Conservation (phyloP, 179 eudicot genomes). For the Corrigiola litoralis region DNA sequence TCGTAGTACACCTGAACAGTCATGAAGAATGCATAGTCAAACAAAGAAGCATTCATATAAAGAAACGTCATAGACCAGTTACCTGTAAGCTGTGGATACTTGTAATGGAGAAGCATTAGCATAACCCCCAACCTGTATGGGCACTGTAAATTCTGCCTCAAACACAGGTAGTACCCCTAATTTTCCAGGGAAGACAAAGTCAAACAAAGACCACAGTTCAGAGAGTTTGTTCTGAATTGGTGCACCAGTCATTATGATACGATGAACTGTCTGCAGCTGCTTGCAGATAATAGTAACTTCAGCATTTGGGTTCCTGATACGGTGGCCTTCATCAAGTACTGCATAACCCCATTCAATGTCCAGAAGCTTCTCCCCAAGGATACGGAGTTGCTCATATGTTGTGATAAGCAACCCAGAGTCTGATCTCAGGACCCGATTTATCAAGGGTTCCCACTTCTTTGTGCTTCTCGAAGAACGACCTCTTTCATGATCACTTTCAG, state of each 20-base stretch:
- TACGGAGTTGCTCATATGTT: slow-evolving; percentile 93
- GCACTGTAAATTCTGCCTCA: slow-evolving; percentile 96
- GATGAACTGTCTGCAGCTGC: slow-evolving; percentile 95
- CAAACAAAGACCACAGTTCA: slow-evolving; percentile 97
- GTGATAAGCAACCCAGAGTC: slow-evolving; percentile 87
- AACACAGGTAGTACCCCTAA: slow-evolving; percentile 93
- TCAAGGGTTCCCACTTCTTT: slow-evolving; percentile 77
- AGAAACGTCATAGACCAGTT: slow-evolving; percentile 47
- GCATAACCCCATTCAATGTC: slow-evolving; percentile 98
- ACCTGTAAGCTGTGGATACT: slow-evolving; percentile 99
- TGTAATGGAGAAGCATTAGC: slow-evolving; percentile 96
- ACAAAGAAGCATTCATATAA: background rate
- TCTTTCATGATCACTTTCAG: slow-evolving; percentile 51
- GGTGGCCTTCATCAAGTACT: slow-evolving; percentile 94
- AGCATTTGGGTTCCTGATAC: slow-evolving; percentile 96
- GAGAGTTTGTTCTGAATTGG: slow-evolving; percentile 94
- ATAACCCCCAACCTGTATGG: slow-evolving; percentile 97
- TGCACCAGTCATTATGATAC: slow-evolving; percentile 95
- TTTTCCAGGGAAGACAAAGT: slow-evolving; percentile 98
- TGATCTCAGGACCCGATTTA: slow-evolving; percentile 69
- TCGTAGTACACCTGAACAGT: too few relatives aligned
- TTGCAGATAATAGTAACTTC: slow-evolving; percentile 94
- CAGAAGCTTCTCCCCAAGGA: slow-evolving; percentile 71
- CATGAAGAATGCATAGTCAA: too few relatives aligned
- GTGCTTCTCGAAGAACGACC: slow-evolving; percentile 28